These are phyloP conservation scores for Aspergillus campestris DNA, from an alignment of 495 filamentous ascomycete species.

Conservation along the genomic window DNA sequence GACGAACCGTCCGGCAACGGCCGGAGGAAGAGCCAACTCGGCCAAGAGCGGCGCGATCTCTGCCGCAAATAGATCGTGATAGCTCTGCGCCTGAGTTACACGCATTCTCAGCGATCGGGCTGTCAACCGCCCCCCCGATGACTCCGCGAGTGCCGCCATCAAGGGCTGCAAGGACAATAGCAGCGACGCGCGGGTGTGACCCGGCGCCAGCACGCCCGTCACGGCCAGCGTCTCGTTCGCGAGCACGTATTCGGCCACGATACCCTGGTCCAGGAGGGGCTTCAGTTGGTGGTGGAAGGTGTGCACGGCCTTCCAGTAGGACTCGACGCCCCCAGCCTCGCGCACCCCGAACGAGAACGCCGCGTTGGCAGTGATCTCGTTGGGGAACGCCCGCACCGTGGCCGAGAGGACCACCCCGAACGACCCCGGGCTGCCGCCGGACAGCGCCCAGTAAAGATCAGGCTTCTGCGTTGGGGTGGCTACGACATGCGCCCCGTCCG, in stretches of 20 bases:
- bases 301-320: conserved; percentile 6
- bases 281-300: no score
- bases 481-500: conserved; percentile 34
- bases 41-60: no score
- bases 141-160: conserved; percentile 1
- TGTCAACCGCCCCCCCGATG: conserved; percentile 2
- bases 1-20: no score
- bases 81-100: no score
- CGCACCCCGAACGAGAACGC: conserved; percentile 14
- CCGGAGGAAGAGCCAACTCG: no score
- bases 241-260: conserved; percentile 8
- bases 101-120: background rate
- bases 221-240: conserved; percentile 32
- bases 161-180: conserved; percentile 13
- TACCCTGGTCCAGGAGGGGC: no score
- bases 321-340: background rate
- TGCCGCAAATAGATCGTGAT: no score
- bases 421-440: conserved; percentile 55
- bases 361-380: conserved; percentile 17
- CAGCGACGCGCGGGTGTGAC: conserved; percentile 9
- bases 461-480: conserved; percentile 40
- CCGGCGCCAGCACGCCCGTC: conserved; percentile 20
- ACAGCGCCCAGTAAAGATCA: conserved; percentile 58
- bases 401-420: conserved; percentile 50
- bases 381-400: conserved; percentile 33